These are phyloP conservation scores for Xylariales sp. DNA, from an alignment of 2,329 filamentous ascomycete genomes.

Conservation along the genomic window DNA sequence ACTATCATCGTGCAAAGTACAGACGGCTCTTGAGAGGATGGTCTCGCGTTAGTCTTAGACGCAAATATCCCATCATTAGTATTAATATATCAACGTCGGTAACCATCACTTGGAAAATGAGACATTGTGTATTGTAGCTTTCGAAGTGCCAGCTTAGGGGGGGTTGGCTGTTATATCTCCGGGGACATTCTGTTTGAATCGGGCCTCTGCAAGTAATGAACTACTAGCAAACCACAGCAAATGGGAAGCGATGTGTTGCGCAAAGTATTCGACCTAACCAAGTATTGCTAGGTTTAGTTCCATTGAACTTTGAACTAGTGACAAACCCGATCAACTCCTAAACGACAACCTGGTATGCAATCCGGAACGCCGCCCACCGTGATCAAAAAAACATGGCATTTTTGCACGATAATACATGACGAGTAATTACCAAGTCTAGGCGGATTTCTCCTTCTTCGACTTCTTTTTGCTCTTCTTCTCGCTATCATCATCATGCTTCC, in stretches of 20 bases:
- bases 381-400: conserved; percentile 42
- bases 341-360: conserved; percentile 47
- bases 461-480: conserved; percentile 72
- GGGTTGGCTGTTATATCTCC: no score
- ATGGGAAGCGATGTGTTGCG: conserved; percentile 7
- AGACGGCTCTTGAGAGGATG: no score
- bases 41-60: no score
- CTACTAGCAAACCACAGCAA: conserved; percentile 2
- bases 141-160: no score
- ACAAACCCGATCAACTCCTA: conserved; percentile 45
- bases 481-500: conserved; percentile 73
- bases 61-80: no score
- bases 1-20: no score
- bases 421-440: conserved; percentile 52
- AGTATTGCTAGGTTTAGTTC: conserved; percentile 33
- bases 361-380: conserved; percentile 48
- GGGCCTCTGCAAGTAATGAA: conserved; percentile 8
- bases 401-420: conserved; percentile 48
- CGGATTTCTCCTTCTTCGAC: conserved; percentile 71
- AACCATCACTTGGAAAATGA: no score
- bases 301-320: conserved; percentile 39
- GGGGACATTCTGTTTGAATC: no score
- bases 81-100: no score
- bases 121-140: no score
- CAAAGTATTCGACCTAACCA: conserved; percentile 24